phyloP scores from a whole-genome alignment of 768 basidiomycete genomes.

The Dentipellis fragilis region DNA sequence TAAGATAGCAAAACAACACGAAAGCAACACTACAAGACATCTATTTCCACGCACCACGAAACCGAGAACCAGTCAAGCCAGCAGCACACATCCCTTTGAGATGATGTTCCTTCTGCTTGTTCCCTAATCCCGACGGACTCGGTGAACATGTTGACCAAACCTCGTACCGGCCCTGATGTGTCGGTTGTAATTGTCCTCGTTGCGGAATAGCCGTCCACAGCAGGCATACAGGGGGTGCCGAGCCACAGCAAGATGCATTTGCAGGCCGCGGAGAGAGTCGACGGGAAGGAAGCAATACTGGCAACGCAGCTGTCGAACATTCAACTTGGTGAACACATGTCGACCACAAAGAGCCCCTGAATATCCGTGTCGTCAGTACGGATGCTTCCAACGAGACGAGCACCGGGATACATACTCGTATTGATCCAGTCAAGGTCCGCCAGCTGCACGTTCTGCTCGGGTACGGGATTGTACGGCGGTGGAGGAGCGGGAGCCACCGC shows the following conservation, averaged over 20 bases:
- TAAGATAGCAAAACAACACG: too few species aligned
- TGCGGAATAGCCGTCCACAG: slow-evolving; percentile 20
- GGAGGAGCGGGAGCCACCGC: not conserved
- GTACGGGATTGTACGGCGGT: not conserved
- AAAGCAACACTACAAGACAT: too few species aligned
- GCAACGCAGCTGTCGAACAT: slow-evolving; percentile 17
- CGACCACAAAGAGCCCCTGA: not conserved
- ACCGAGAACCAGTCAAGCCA: too few species aligned
- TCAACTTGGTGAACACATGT: slow-evolving; percentile 16
- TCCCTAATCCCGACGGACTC: not conserved
- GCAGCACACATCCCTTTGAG: too few species aligned
- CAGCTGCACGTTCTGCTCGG: not conserved
- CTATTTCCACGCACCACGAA: too few species aligned
- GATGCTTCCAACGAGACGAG: not conserved
- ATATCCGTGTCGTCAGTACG: not conserved
- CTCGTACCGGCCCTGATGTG: slow-evolving; percentile 4
- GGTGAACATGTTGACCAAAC: not conserved
- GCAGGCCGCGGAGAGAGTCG: slow-evolving; percentile 17
- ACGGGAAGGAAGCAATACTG: slow-evolving; percentile 18
- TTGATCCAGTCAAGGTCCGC: slow-evolving; percentile 14
- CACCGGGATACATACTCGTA: slow-evolving; percentile 1
- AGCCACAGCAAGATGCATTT: slow-evolving; percentile 17
- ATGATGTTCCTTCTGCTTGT: too few species aligned
- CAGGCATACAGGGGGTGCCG: slow-evolving; percentile 19
- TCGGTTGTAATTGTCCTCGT: slow-evolving; percentile 14